phyloP scores from a whole-genome alignment of 164 flowering plant genomes.

The Kalanchoe fedtschenkoi region DNA sequence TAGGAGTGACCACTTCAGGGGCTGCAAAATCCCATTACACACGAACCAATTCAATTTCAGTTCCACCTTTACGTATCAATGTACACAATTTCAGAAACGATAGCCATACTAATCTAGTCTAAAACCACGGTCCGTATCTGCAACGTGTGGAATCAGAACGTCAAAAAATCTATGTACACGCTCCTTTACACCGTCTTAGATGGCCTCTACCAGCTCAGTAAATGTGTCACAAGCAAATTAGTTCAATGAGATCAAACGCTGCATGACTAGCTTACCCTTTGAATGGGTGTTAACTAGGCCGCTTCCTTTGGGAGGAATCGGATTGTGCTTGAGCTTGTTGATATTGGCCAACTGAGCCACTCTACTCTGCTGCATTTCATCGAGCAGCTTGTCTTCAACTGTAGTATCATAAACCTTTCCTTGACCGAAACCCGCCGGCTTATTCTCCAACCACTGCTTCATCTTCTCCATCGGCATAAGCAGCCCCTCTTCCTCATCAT shows the following conservation, averaged over 20 bases:
- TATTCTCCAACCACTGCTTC: slow-evolving; percentile 53
- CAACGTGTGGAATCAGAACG: too few relatives aligned
- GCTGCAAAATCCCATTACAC: slow-evolving; percentile 28
- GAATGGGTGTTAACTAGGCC: background rate
- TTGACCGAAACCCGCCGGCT: slow-evolving; percentile 79
- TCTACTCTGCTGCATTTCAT: slow-evolving; percentile 67
- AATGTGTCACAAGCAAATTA: background rate
- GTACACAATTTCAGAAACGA: too few relatives aligned
- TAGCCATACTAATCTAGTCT: too few relatives aligned
- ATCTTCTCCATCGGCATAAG: slow-evolving; percentile 37
- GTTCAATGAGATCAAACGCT: background rate
- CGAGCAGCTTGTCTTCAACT: slow-evolving; percentile 65
- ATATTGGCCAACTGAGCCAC: slow-evolving; percentile 64
- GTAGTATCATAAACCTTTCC: slow-evolving; percentile 75
- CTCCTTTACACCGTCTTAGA: too few relatives aligned
- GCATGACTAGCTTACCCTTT: slow-evolving; percentile 45
- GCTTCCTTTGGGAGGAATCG: slow-evolving; percentile 10
- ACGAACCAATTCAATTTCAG: background rate
- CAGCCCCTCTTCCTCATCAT: slow-evolving; percentile 34
- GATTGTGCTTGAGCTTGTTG: slow-evolving; percentile 43
- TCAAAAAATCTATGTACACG: too few relatives aligned
- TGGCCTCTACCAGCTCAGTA: too few relatives aligned
- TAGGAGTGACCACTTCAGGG: slow-evolving; percentile 24
- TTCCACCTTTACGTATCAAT: background rate
- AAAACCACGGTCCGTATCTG: too few relatives aligned